Percentiles rank a stretch among this genome's conserved stretches.
Evolutionary conservation across 1,284 basidiomycete genomes (phyloP).

Genomic region (Volvariella surrecta): DNA sequence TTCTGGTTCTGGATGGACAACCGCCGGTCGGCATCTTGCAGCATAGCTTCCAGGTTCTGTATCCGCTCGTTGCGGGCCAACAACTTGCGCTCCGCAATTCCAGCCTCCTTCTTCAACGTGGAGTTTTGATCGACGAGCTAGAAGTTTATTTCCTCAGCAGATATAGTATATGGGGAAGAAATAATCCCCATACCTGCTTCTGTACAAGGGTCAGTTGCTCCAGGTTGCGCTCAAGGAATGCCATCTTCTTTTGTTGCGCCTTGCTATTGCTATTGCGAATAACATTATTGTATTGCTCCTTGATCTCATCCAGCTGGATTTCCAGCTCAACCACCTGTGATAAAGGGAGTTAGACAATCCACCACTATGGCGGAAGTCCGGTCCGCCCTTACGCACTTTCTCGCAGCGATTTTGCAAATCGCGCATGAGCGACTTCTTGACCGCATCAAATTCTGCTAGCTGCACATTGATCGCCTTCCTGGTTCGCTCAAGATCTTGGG

Average conservation of each 20-base stretch:
- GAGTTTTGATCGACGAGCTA: conserved; percentile 99
- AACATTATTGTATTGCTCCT: conserved; percentile 98
- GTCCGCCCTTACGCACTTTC: conserved; percentile 55
- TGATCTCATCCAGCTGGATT: conserved; percentile 97
- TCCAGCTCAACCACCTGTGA: conserved; percentile 94
- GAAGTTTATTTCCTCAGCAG: conserved; percentile 6
- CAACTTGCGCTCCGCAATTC: conserved; percentile 93
- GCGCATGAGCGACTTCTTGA: conserved; percentile 98
- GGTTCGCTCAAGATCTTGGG: conserved; percentile 94
- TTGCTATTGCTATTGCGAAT: conserved; percentile 97
- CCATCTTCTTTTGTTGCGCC: conserved; percentile 99
- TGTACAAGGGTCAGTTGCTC: conserved; percentile 95
- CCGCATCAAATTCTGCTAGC: conserved; percentile 95
- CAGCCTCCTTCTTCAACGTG: conserved; percentile 95
- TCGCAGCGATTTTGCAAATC: conserved; percentile 99
- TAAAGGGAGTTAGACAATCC: not conserved
- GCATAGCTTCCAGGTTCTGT: conserved; percentile 85
- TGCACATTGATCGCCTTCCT: conserved; percentile 97
- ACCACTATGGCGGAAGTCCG: conserved; percentile 6
- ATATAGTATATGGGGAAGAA: conserved; percentile 5
- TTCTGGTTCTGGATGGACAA: conserved; percentile 90
- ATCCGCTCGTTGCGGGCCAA: conserved; percentile 96
- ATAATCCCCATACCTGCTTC: conserved; percentile 66
- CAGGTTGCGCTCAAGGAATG: conserved; percentile 94
- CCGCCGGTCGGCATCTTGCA: conserved; percentile 91